A percentile compares a stretch with the other conserved stretches of the same genome.
Conservation (phyloP, 495 filamentous ascomycete genomes). For the Penicillium verhagenii region DNA sequence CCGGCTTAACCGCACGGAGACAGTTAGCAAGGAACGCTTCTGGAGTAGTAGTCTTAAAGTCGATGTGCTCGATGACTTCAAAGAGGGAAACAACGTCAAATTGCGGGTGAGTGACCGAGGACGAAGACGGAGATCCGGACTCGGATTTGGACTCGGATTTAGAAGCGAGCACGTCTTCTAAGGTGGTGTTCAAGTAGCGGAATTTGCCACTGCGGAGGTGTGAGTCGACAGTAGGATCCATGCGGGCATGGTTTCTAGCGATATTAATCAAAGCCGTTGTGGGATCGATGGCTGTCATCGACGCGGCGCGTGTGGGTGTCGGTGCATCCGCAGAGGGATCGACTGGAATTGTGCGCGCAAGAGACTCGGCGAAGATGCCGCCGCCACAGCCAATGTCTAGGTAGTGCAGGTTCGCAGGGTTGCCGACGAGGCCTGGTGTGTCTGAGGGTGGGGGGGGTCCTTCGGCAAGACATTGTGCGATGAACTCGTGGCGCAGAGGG, state of each 20-base stretch:
- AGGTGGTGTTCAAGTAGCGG: constrained; percentile 64
- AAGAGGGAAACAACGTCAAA: constrained; percentile 83
- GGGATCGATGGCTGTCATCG: constrained; percentile 83
- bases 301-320: constrained; percentile 57
- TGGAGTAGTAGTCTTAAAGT: constrained; percentile 51
- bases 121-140: constrained; percentile 1
- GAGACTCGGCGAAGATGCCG: constrained; percentile 92
- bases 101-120: constrained; percentile 15
- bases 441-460: constrained; percentile 20
- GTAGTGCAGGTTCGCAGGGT: constrained; percentile 55
- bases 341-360: constrained; percentile 62
- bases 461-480: constrained; percentile 63
- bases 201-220: constrained; percentile 56
- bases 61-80: constrained; percentile 92
- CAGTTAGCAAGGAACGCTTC: constrained; percentile 66
- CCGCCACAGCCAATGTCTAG: constrained; percentile 96
- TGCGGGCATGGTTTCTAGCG: constrained; percentile 69
- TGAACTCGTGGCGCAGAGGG: constrained; percentile 91
- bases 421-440: constrained; percentile 1
- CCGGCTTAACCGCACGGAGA: constrained; percentile 74
- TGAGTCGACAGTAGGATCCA: constrained; percentile 56
- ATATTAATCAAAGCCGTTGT: constrained; percentile 74
- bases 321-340: constrained; percentile 48
- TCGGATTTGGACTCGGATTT: background rate
- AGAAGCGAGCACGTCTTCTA: constrained; percentile 61